phyloP scores from a whole-genome alignment of 768 basidiomycete species.

The Boletus sp. region DNA sequence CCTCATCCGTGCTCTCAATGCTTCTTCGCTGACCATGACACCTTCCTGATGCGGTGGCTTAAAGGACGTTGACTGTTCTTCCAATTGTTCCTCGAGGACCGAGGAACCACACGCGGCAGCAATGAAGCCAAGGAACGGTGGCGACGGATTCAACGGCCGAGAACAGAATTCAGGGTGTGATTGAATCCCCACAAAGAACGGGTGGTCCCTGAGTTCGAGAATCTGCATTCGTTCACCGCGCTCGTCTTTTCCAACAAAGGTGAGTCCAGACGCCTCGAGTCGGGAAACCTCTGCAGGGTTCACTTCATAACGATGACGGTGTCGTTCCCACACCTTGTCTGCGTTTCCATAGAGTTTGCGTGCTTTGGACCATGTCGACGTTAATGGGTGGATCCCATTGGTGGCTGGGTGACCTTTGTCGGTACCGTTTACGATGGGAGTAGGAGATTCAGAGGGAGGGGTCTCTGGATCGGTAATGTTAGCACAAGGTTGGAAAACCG shows the following conservation, averaged over 20 bases:
- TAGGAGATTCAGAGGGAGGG: constrained; percentile 11
- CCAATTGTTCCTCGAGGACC: constrained; percentile 67
- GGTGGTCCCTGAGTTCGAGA: constrained; percentile 86
- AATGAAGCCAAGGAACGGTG: constrained; percentile 94
- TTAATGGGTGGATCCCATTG: constrained; percentile 28
- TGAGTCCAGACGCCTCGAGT: constrained; percentile 68
- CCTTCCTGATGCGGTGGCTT: constrained; percentile 72
- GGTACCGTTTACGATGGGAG: constrained; percentile 4
- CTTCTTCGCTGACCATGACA: constrained; percentile 69
- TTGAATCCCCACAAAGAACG: constrained; percentile 91
- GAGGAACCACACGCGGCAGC: constrained; percentile 64
- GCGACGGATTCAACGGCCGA: constrained; percentile 94
- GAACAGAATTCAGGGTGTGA: constrained; percentile 99
- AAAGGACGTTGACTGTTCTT: constrained; percentile 57
- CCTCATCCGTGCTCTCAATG: constrained; percentile 39
- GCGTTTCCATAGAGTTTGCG: constrained; percentile 82
- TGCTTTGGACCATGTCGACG: constrained; percentile 66
- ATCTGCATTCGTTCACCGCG: constrained; percentile 97
- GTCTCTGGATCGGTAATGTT: constrained; percentile 11
- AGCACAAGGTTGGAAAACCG: constrained; percentile 66
- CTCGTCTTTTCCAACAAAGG: constrained; percentile 88
- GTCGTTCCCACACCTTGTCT: constrained; percentile 89
- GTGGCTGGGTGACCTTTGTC: not conserved
- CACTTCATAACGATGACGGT: constrained; percentile 94
- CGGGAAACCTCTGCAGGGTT: constrained; percentile 82